Base-by-base conservation (phyloP, 306 rosid species). In the Inga oerstediana region DNA sequence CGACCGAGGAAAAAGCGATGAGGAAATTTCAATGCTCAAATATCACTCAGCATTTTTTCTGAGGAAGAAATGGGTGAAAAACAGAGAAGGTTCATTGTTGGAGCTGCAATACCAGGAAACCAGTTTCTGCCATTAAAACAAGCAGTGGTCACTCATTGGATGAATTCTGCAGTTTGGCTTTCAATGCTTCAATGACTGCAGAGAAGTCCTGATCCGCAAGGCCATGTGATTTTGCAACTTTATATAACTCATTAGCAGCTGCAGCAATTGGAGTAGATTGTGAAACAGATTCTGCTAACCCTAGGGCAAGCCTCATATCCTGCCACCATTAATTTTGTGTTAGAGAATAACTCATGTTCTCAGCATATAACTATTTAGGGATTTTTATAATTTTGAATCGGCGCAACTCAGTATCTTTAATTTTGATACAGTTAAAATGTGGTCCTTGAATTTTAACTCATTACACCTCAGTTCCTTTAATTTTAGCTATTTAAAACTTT, bases 291-390 rank as follows among this genome's bases (percentile, higher is more conserved):
- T 96, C 99, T 70, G 98, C 98, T 81, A 96, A 88, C 70, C 90
- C 93, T 58, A 96, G 87, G 48, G 98, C 98, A 81, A 96, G 99
- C 87, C 99, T 96, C 78, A 93, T 68, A 89, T 96, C 99, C 99
- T 96, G 91, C 44, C 84, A 88, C 67, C 83, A 81, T 69, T 32
- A 67, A 79, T 71, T 41, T 46, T 13, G n/a, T 16, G 65, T 67
- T 51, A 75, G 48, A 58, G 24, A 61, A 56, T 61, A 70, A 39
- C 73, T 39, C 17, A 32, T 56, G 39, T 72, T 34, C 54, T 58
- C 32, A 41, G 3, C 10, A 6, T 2, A 9, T 49, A 8, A 10
- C 49, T 45, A 10, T 45, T 45, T 39, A 6, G 8, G 43, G 8
- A 32, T 32, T 32, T 32, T 32, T 32, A 32, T 32, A 32, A 32